Base-by-base conservation (phyloP, 1,284 basidiomycete genomes). In the Rhizoctonia solani region DNA sequence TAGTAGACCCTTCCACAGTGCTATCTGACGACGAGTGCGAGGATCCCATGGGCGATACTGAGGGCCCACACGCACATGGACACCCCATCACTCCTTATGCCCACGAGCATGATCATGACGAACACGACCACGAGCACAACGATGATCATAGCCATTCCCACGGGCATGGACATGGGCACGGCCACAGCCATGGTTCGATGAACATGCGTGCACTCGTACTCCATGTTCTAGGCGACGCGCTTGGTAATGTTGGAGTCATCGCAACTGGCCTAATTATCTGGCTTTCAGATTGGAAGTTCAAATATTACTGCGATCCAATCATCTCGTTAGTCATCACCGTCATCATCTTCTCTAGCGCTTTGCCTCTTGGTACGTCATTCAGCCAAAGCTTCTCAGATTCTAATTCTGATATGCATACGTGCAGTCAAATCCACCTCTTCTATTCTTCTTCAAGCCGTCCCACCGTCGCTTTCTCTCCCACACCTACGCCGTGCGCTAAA, bases 241-340 rank as follows among this genome's bases (percentile, higher is more conserved):
- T 98, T 44, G 96, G 97, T 68, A 99, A 99, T 77, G 90, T 98
- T 70, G 97, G 97, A 69, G 97, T 99, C 71, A 98, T 99, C 70
- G 86, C 89, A 29, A 92, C 95, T 3, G 97, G 97, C 71, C 83
- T 98, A 9, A 81, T 97, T 74, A 96, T 98, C 74, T 95, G 93
- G 93, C 83, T 90, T 55, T 86, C 88, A 1, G 78, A 82, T 23
- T 92, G 88, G 87, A 78, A 79, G 69, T 91, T 84, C 81, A 94
- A 90, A 74, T 90, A 88, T 76, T 98, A 96, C 80, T 94, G 89
- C 72, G 97, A 99, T 78, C 97, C 97, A 0, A 77, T 89, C 42
- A 95, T 99, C 78, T 95, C 92, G 75, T 84, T 99, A 74, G 81
- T 98, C 66, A 99, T 99, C 78, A 96, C 97, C 5, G 83, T 87